Base-by-base conservation (phyloP, 1,284 basidiomycete species). In the Taiwanofungus camphoratus region DNA sequence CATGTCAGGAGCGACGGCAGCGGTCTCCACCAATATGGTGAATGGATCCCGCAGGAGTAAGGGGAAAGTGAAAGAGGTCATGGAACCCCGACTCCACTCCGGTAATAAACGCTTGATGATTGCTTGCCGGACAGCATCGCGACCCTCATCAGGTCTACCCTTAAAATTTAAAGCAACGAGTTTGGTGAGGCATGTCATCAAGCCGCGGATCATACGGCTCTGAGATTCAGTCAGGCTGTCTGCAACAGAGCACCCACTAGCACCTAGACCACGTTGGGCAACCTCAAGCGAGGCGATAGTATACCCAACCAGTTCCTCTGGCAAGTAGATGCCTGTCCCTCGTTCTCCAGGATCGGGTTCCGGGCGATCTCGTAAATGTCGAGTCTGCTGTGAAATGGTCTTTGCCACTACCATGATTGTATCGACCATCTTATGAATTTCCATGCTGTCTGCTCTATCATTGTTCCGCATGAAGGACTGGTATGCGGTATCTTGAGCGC, bases 231-330 rank as follows among this genome's bases (percentile, higher is more conserved):
- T 82, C 26, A 95, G 59, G 41, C 77, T 76, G 54, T 93, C 85
- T 2, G 81, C 82, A 38, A 91, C 71, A 11, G 77, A 65, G 5
- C 73, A 77, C 13, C 69, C 67, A 5, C 64, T 60, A 3, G 61
- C 57, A 5, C 74, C 76, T 6, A 74, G 64, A 1, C 91, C 92
- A 23, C 93, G 76, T 42, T 85, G 78, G 0, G 87, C 77, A 18
- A 89, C 77, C 64, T 97, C 94, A 42, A 90, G 75, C n/a, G 79
- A 72, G 2, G 83, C 70, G 35, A 97, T 75, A 0, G 92, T 93
- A 60, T 94, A 96, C 1, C 82, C 89, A n/a, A 95, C 71, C 24
- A 96, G 67, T 51, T 95, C 91, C 54, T 94, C 88, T 0, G 93
- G 90, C 2, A 97, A 69, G 56, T 94, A 94, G 47, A 92, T 77